Conservation (phyloP, 208 protist genomes). For the Crithidia bombi region DNA sequence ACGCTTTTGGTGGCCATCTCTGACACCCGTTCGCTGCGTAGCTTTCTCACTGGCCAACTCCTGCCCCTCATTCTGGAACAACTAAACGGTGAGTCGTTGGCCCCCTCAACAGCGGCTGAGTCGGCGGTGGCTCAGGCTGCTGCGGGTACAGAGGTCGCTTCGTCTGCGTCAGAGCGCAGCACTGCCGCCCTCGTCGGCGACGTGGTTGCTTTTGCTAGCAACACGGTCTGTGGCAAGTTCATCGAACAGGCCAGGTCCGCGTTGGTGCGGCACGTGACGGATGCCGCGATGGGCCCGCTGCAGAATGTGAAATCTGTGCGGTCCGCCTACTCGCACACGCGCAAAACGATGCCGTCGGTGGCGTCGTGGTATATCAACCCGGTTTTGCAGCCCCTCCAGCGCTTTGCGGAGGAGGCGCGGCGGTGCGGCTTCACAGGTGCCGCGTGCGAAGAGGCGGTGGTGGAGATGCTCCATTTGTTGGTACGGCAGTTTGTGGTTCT, state of each 20-base stretch:
- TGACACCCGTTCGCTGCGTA: slow-evolving; percentile 24
- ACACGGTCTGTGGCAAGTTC: slow-evolving; percentile 32
- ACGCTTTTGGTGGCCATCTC: slow-evolving; percentile 28
- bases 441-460: slow-evolving; percentile 24
- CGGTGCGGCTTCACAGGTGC: slow-evolving; percentile 22
- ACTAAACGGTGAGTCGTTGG: background rate
- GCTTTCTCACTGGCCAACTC: slow-evolving; percentile 21
- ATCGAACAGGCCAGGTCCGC: slow-evolving; percentile 24
- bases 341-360: slow-evolving; percentile 62
- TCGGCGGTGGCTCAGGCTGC: background rate
- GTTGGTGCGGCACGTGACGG: slow-evolving; percentile 42
- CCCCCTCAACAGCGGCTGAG: background rate
- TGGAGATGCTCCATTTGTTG: slow-evolving; percentile 35
- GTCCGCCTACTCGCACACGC: slow-evolving; percentile 74
- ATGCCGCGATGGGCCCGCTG: slow-evolving; percentile 45
- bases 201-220: slow-evolving; percentile 26
- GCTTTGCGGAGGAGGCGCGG: slow-evolving; percentile 34
- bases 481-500: slow-evolving; percentile 50
- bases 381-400: slow-evolving; percentile 61
- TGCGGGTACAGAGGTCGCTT: background rate
- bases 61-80: slow-evolving; percentile 19
- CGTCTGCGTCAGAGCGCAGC: slow-evolving; percentile 17
- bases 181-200: slow-evolving; percentile 23
- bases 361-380: slow-evolving; percentile 77
- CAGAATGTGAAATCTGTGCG: slow-evolving; percentile 82